Evolutionary conservation across 2,329 filamentous ascomycete genomes (phyloP), one percentile per base, ranked within the genome.

Genomic region (Sarocladiaceae sp.): DNA sequence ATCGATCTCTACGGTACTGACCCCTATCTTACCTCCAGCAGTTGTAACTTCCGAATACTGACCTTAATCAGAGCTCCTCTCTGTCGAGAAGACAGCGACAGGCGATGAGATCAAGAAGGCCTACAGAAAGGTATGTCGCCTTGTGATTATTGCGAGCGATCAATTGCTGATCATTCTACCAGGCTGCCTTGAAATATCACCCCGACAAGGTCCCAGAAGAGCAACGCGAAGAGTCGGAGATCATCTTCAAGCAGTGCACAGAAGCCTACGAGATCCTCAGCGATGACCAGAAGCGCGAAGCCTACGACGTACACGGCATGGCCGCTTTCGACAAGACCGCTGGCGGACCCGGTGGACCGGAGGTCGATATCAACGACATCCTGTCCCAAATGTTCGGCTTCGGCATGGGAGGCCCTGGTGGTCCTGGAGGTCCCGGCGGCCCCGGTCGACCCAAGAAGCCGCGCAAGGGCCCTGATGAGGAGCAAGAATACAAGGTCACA

Each of bases 201-300:
- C 94, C 94, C 44, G 94, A 99, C 74, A 99, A 99, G 75, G 94
- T 96, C 53, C 78, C 91, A 60, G 90, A 93, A 70, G 84, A 88
- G 25, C 84, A 92, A 65, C 87, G 93, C 60, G 86, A 85, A 66
- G 88, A 87, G 59, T 90, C 94, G 55, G 94, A 97, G 69, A 79
- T 85, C 65, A 91, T 86, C 65, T 99, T 99, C 84, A 99, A 99
- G 74, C 77, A 85, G 52, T 86, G 96, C 53, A 92, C 88, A 55
- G 87, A 95, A 73, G 94, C 94, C 61, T 99, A 99, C 77, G 94
- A 99, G 67, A 97, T 99, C 66, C 90, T 99, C 52, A 87, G 84
- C 72, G 93, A 99, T 77, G 93, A 97, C 57, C 84, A 97, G 56
- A 97, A 96, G 71, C 87, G 94, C 64, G 80, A 88, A 53, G 73